These are phyloP conservation scores for Bromus sterilis DNA, from an alignment of 176 grass and related monocot genomes.

Conservation along the genomic window DNA sequence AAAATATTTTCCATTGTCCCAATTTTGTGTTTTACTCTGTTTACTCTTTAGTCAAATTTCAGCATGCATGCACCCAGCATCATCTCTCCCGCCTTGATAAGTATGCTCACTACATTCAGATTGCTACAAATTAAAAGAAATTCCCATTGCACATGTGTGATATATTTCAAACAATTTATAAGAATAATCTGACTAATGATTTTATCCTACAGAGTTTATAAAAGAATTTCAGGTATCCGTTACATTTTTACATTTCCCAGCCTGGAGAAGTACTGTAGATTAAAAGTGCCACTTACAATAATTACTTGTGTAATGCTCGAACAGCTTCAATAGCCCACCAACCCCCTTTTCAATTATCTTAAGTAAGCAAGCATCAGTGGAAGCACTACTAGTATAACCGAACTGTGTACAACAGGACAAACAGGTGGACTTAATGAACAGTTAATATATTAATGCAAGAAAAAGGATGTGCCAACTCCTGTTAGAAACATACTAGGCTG, in stretches of 20 bases:
- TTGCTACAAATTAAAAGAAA: neutral
- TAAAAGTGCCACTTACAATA: neutral
- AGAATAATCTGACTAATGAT: neutral
- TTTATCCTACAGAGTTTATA: neutral
- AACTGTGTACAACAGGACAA: conserved; percentile 16
- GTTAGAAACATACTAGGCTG: conserved; percentile 61
- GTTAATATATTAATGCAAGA: conserved; percentile 3
- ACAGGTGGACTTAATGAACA: conserved; percentile 9
- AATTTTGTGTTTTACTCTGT: neutral
- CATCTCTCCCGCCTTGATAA: neutral
- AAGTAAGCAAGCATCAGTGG: neutral
- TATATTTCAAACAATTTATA: conserved; percentile 1
- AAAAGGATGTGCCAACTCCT: neutral
- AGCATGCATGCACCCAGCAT: neutral
- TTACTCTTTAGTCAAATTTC: neutral
- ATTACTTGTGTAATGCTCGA: neutral
- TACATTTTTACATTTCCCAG: neutral
- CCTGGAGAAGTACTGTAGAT: neutral
- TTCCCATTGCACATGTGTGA: neutral
- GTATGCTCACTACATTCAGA: neutral
- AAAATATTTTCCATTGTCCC: neutral
- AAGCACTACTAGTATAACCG: neutral
- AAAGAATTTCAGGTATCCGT: neutral
- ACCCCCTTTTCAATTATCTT: neutral
- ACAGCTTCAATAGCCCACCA: neutral